A percentile compares a stretch with the other conserved stretches of the same genome.
Evolutionary conservation across 371 early-diverging fungal genomes (phyloP).

Genomic region (Syncephalastrum sp.): DNA sequence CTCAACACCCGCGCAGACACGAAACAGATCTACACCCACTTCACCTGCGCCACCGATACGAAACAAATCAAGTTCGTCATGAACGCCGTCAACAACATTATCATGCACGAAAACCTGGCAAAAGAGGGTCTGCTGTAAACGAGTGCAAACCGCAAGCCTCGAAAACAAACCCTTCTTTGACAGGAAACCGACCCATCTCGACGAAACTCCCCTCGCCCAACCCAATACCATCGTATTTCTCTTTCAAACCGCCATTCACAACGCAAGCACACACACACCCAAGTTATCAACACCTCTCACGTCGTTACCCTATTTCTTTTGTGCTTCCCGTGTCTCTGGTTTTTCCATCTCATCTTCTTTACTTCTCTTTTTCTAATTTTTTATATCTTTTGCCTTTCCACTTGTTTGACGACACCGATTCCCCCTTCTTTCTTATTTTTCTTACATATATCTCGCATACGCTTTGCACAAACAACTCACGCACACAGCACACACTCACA

Average conservation of each 20-base stretch:
- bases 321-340: neutral
- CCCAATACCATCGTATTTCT: slow-evolving; percentile 28
- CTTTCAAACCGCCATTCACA: slow-evolving; percentile 54
- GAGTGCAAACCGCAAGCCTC: neutral
- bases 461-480: too few relatives aligned
- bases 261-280: slow-evolving; percentile 50
- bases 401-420: neutral
- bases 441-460: too few relatives aligned
- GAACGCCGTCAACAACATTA: slow-evolving; percentile 75
- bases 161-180: too few relatives aligned
- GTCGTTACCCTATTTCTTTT: slow-evolving; percentile 5
- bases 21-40: slow-evolving; percentile 54
- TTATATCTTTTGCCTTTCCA: neutral
- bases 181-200: slow-evolving; percentile 56
- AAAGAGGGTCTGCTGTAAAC: slow-evolving; percentile 63
- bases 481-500: too few relatives aligned
- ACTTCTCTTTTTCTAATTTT: slow-evolving; percentile 1
- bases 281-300: neutral
- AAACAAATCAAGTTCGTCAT: slow-evolving; percentile 76
- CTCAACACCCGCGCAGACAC: slow-evolving; percentile 38
- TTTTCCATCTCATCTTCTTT: slow-evolving; percentile 1
- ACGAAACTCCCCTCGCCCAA: slow-evolving; percentile 64
- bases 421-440: slow-evolving; percentile 7
- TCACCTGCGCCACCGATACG: slow-evolving; percentile 67
- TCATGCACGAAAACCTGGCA: slow-evolving; percentile 61